These are phyloP conservation scores for Cruciata laevipes DNA, from an alignment of 257 asterid species.

Conservation along the genomic window DNA sequence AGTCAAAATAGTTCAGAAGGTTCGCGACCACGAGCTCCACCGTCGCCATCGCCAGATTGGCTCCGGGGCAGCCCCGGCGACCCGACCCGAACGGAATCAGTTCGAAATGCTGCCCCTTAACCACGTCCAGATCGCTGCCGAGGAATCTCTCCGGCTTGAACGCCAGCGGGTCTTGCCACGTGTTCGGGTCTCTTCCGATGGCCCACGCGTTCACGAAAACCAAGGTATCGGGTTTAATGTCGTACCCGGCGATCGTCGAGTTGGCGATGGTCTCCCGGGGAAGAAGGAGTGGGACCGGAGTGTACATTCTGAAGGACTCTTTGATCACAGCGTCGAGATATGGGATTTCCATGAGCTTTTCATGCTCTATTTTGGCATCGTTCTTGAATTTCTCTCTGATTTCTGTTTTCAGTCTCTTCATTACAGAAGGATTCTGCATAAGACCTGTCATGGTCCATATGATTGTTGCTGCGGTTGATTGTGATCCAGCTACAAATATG, in stretches of 20 bases:
- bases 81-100: slow-evolving; percentile 44
- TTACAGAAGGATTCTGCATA: neutral
- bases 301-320: neutral
- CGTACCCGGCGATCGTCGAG: neutral
- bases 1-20: slow-evolving; percentile 34
- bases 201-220: slow-evolving; percentile 2
- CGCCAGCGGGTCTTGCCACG: neutral
- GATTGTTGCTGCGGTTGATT: slow-evolving; percentile 1
- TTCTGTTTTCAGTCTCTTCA: neutral
- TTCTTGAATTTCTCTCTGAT: neutral
- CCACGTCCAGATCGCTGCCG: neutral
- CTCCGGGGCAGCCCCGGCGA: slow-evolving; percentile 44
- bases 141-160: neutral
- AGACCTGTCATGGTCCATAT: neutral
- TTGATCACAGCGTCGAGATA: neutral
- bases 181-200: neutral
- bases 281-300: neutral
- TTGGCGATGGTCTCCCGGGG: neutral
- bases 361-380: neutral
- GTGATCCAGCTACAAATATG: slow-evolving; percentile 1
- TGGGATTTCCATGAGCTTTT: neutral
- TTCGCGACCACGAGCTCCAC: slow-evolving; percentile 45
- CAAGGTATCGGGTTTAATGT: neutral
- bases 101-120: neutral
- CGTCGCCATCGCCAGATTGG: slow-evolving; percentile 33